A percentile compares a stretch with the other conserved stretches of the same genome.
Conservation (phyloP, 345 rosid species). For the Gossypium stocksii region DNA sequence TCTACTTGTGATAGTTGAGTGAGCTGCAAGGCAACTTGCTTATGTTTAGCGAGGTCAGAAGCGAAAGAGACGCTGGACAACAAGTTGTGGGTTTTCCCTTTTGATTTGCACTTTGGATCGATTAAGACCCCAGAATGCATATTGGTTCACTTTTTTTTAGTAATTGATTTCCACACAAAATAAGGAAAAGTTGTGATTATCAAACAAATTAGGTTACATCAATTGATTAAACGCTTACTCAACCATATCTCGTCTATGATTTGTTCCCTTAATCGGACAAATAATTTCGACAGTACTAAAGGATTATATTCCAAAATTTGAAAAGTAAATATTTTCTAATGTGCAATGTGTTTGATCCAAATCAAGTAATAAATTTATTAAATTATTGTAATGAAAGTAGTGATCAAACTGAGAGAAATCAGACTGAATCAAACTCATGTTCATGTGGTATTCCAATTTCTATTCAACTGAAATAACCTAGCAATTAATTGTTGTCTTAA, state of each 20-base stretch:
- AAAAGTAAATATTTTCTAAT: not conserved
- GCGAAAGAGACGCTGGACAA: not conserved
- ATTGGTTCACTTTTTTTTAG: not conserved
- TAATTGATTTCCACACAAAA: not conserved
- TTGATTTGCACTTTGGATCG: not conserved
- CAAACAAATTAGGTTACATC: not conserved
- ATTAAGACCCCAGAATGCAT: not conserved
- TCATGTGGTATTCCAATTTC: too few species aligned
- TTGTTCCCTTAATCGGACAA: not conserved
- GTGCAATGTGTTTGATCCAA: not conserved
- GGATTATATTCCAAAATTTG: not conserved
- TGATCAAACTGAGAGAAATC: not conserved
- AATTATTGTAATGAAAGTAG: not conserved
- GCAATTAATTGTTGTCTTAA: too few species aligned
- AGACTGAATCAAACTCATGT: not conserved
- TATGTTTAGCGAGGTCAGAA: not conserved
- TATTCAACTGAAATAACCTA: too few species aligned
- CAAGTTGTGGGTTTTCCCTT: not conserved
- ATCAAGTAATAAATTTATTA: not conserved
- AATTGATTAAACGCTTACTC: too few species aligned
- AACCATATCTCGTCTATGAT: not conserved
- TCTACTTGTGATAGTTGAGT: too few species aligned
- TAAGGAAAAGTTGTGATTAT: not conserved
- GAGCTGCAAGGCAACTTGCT: too few species aligned
- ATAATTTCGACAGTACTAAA: not conserved